Conservation (phyloP, 2,329 filamentous ascomycete genomes). For the Polytolypa hystricis region DNA sequence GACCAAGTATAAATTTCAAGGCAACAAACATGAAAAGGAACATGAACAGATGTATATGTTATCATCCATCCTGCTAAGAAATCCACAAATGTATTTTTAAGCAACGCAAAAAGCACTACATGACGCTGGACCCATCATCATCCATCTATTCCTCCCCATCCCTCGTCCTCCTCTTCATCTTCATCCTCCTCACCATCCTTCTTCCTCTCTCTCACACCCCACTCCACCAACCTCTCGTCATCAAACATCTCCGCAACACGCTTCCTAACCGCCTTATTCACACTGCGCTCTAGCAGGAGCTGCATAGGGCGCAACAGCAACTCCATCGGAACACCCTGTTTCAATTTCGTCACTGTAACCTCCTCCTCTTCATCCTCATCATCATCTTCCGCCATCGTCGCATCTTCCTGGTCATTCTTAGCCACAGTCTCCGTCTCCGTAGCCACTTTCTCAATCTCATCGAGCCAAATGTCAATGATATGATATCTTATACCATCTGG, state of each 20-base stretch:
- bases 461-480: slow-evolving; percentile 79
- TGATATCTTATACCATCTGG: slow-evolving; percentile 81
- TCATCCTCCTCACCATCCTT: slow-evolving; percentile 30
- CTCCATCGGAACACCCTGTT: slow-evolving; percentile 29
- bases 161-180: slow-evolving; percentile 38
- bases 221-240: slow-evolving; percentile 64
- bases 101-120: background rate
- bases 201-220: slow-evolving; percentile 33
- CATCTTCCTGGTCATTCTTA: slow-evolving; percentile 13
- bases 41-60: no score
- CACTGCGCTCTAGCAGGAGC: slow-evolving; percentile 39
- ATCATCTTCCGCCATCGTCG: slow-evolving; percentile 26
- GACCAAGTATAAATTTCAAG: no score
- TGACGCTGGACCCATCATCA: slow-evolving; percentile 17
- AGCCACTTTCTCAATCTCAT: slow-evolving; percentile 68
- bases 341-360: slow-evolving; percentile 20
- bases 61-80: no score
- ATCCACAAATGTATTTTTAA: no score
- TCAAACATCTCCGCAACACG: slow-evolving; percentile 58
- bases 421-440: slow-evolving; percentile 33
- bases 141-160: slow-evolving; percentile 61
- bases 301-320: slow-evolving; percentile 35
- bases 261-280: slow-evolving; percentile 60
- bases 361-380: slow-evolving; percentile 20
- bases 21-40: no score